These are phyloP conservation scores for Tetrahymena elliotti DNA, from an alignment of 73 alveolate genomes.

Conservation along the genomic window DNA sequence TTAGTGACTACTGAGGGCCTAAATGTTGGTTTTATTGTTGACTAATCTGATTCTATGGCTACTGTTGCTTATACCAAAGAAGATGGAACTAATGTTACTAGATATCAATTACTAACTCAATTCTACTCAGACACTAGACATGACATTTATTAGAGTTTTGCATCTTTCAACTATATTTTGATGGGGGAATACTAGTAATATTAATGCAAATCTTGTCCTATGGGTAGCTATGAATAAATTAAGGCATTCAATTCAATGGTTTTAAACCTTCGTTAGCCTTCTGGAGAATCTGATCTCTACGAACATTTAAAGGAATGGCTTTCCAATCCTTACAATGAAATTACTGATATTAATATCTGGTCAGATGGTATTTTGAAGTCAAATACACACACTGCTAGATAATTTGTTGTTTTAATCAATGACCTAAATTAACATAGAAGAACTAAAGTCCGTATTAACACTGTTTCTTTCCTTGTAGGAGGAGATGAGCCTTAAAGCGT, in stretches of 20 bases:
- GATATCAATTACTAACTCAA: neutral
- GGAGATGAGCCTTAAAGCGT: neutral
- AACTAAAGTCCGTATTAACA: neutral
- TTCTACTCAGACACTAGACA: neutral
- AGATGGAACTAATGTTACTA: neutral
- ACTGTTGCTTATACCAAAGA: neutral
- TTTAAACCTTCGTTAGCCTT: neutral
- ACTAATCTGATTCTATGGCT: neutral
- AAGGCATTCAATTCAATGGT: neutral
- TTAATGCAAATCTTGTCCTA: neutral
- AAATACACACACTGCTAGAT: neutral
- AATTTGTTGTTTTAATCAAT: neutral
- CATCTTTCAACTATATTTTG: neutral
- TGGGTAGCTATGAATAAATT: neutral
- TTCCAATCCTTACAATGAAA: neutral
- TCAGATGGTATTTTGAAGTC: neutral
- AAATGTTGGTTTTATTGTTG: neutral
- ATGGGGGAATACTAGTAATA: neutral
- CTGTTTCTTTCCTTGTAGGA: neutral
- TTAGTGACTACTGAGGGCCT: neutral
- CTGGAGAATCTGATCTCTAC: neutral
- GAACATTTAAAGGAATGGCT: neutral
- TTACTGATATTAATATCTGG: neutral
- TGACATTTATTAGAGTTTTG: neutral
- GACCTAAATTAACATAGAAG: neutral